A percentile compares a stretch with the other conserved stretches of the same genome.
These are phyloP conservation scores for Selenicereus undatus DNA, from an alignment of 148 eudicot species.

Conservation along the genomic window DNA sequence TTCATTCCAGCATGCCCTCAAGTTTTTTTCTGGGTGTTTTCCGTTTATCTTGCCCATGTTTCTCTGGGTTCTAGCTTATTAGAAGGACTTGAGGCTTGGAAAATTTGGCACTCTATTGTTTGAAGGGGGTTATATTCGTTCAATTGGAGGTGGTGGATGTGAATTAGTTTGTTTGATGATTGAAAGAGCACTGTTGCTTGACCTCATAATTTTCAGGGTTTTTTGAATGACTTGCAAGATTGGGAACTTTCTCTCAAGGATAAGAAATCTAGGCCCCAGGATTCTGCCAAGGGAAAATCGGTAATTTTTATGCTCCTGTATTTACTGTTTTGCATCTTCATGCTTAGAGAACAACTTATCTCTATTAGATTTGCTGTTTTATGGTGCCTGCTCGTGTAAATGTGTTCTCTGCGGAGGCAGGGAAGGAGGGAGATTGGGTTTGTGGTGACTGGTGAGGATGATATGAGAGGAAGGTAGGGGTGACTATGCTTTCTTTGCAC, in stretches of 20 bases:
- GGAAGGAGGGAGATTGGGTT: too few relatives aligned
- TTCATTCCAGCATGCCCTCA: not conserved
- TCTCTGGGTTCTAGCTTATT: not conserved
- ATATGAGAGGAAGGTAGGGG: too few relatives aligned
- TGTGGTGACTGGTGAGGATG: too few relatives aligned
- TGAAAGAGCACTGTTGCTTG: not conserved
- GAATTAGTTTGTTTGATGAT: not conserved
- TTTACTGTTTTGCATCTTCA: too few relatives aligned
- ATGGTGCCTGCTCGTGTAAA: too few relatives aligned
- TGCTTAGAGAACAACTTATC: too few relatives aligned
- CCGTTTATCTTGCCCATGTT: not conserved
- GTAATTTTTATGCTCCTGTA: constrained; percentile 29
- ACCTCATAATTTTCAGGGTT: constrained; percentile 68
- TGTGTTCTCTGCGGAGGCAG: too few relatives aligned
- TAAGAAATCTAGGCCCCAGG: constrained; percentile 49
- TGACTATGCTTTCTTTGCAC: too few relatives aligned
- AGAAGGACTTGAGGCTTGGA: not conserved
- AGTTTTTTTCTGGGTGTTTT: not conserved
- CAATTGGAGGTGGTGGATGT: not conserved
- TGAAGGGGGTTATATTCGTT: not conserved
- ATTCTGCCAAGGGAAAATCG: constrained; percentile 43
- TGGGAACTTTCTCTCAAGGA: constrained; percentile 64
- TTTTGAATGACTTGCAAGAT: constrained; percentile 73
- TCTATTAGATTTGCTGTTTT: too few relatives aligned
- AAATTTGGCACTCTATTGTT: not conserved